These are phyloP conservation scores for Epichloe glyceriae DNA, from an alignment of 2,329 filamentous ascomycete species.

Conservation along the genomic window DNA sequence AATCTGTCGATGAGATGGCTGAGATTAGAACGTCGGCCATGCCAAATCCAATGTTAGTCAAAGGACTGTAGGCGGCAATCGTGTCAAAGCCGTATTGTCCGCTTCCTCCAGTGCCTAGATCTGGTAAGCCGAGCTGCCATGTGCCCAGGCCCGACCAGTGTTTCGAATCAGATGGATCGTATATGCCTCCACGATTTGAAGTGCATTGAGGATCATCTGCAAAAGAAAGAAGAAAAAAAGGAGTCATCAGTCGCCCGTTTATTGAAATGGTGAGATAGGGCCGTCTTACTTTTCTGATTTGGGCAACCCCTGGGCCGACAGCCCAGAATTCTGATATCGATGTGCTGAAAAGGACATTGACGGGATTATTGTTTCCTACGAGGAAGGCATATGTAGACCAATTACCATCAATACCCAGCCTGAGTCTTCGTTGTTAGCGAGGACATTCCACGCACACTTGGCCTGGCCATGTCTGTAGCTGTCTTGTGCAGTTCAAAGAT, in stretches of 20 bases:
- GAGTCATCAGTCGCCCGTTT: conserved; percentile 6
- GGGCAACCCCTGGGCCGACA: conserved; percentile 44
- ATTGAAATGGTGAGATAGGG: neutral
- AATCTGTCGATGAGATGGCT: conserved; percentile 41
- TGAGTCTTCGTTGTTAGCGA: conserved; percentile 14
- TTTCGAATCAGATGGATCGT: conserved; percentile 37
- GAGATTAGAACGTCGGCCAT: conserved; percentile 36
- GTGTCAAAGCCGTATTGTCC: conserved; percentile 50
- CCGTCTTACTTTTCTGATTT: conserved; percentile 25
- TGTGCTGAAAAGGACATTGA: conserved; percentile 45
- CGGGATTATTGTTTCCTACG: conserved; percentile 27
- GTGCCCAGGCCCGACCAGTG: conserved; percentile 47
- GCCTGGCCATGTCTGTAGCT: neutral
- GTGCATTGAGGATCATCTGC: conserved; percentile 38
- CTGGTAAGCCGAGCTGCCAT: conserved; percentile 46
- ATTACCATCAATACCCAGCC: conserved; percentile 52
- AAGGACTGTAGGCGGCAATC: conserved; percentile 27
- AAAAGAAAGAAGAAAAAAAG: too few species aligned
- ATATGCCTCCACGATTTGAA: conserved; percentile 45
- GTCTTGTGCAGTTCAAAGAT: neutral
- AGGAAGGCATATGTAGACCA: conserved; percentile 57
- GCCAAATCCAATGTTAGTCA: conserved; percentile 23
- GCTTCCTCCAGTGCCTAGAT: conserved; percentile 46
- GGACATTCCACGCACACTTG: neutral
- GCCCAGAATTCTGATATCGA: conserved; percentile 60